A percentile compares a stretch with the other conserved stretches of the same genome.
Conservation (phyloP, 2,329 filamentous ascomycete genomes). For the Botrytis porri region DNA sequence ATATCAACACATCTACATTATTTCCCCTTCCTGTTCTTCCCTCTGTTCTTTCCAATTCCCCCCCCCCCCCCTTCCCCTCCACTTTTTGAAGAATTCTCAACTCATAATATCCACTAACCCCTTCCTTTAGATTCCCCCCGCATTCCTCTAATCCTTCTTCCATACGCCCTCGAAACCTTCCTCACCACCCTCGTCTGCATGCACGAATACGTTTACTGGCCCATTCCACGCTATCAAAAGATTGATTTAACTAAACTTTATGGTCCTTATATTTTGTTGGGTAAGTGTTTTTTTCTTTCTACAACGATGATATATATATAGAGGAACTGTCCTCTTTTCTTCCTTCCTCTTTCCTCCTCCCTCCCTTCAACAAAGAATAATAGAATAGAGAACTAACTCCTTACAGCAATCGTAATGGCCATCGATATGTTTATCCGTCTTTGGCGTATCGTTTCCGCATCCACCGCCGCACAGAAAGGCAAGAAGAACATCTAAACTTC, state of each 20-base stretch:
- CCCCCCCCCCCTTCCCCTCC: no score
- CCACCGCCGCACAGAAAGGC: background rate
- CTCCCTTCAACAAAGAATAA: background rate
- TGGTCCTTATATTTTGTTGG: slow-evolving; percentile 54
- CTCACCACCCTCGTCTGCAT: slow-evolving; percentile 63
- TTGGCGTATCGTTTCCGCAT: background rate
- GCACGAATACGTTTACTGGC: slow-evolving; percentile 58
- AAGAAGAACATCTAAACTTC: background rate
- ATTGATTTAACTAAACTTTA: slow-evolving; percentile 51
- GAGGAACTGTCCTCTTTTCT: no score
- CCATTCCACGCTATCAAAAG: slow-evolving; percentile 46
- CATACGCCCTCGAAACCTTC: slow-evolving; percentile 57
- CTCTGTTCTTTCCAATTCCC: background rate
- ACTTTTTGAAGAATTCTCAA: background rate
- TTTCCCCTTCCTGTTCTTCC: no score
- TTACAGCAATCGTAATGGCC: background rate
- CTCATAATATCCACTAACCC: slow-evolving; percentile 6
- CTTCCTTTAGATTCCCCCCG: slow-evolving; percentile 49
- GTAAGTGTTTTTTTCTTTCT: slow-evolving; percentile 42
- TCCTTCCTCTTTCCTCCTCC: no score
- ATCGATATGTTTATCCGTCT: slow-evolving; percentile 2
- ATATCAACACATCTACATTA: no score
- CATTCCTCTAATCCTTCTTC: slow-evolving; percentile 56
- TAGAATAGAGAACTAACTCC: background rate
- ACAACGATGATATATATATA: no score